phyloP scores from a whole-genome alignment of 2,329 filamentous ascomycete genomes.

The Fusarium sp. region DNA sequence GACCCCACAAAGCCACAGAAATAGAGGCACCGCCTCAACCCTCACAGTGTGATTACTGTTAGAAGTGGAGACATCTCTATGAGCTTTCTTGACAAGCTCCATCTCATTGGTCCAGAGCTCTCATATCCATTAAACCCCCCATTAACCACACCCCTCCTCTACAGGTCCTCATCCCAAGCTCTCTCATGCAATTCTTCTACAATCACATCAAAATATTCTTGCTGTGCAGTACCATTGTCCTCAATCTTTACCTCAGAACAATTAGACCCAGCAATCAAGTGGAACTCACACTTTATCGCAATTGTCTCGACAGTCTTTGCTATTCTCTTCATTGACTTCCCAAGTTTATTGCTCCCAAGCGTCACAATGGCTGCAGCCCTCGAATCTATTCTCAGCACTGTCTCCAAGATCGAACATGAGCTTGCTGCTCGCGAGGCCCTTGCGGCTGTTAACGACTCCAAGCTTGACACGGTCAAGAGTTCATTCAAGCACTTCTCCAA shows the following conservation, averaged over 20 bases:
- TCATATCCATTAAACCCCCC: too few species aligned
- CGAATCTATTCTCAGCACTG: not conserved
- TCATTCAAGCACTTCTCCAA: not conserved
- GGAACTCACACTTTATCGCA: not conserved
- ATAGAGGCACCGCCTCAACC: not conserved
- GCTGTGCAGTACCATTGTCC: not conserved
- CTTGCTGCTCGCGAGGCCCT: not conserved
- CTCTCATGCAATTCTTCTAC: not conserved
- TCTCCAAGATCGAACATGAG: not conserved
- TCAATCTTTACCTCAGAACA: not conserved
- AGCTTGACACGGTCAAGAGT: not conserved
- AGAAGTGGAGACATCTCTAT: not conserved
- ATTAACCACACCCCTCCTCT: conserved; percentile 3
- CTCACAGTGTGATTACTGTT: not conserved
- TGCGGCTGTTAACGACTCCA: not conserved
- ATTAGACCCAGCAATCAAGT: not conserved
- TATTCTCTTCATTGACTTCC: not conserved
- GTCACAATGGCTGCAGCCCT: not conserved
- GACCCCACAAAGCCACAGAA: conserved; percentile 5
- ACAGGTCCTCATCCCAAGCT: not conserved
- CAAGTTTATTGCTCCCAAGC: not conserved
- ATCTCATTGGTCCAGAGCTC: not conserved
- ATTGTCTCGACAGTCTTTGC: not conserved
- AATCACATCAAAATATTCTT: not conserved
- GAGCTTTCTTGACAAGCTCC: not conserved